Percentiles rank a stretch among this genome's conserved stretches.
phyloP scores from a whole-genome alignment of 1,139 yeast genomes.

The Keqinozyma sinolaborantium region DNA sequence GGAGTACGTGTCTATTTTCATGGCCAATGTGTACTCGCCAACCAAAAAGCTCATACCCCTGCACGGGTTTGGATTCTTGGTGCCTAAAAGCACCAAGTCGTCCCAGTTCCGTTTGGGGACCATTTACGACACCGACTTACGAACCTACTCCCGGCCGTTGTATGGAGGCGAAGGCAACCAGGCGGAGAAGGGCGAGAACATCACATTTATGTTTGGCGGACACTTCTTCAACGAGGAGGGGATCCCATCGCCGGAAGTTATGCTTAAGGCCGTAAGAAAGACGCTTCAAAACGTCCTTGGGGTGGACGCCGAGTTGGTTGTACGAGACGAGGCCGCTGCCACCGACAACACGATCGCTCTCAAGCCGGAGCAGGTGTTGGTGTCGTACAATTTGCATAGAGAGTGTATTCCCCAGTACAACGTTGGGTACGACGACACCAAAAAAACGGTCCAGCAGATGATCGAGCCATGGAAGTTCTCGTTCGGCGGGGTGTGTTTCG shows the following conservation, averaged over 20 bases:
- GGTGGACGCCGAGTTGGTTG: slow-evolving; percentile 23
- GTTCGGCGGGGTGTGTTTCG: slow-evolving; percentile 80
- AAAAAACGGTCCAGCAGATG: slow-evolving; percentile 27
- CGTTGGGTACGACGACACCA: slow-evolving; percentile 62
- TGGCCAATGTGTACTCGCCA: slow-evolving; percentile 54
- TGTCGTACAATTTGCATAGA: slow-evolving; percentile 32
- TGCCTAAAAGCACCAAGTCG: slow-evolving; percentile 58
- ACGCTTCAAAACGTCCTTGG: slow-evolving; percentile 50
- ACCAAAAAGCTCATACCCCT: slow-evolving; percentile 35
- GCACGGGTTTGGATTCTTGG: slow-evolving; percentile 83
- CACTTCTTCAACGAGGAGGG: slow-evolving; percentile 41
- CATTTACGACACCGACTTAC: slow-evolving; percentile 85
- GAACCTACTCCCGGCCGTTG: slow-evolving; percentile 35
- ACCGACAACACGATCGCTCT: slow-evolving; percentile 20
- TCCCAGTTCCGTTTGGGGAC: slow-evolving; percentile 73
- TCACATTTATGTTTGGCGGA: slow-evolving; percentile 93
- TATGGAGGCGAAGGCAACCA: slow-evolving; percentile 3
- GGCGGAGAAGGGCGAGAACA: slow-evolving; percentile 33
- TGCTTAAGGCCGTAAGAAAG: slow-evolving; percentile 40
- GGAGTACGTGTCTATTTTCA: slow-evolving; percentile 51
- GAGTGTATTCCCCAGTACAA: slow-evolving; percentile 80
- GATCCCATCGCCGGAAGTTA: slow-evolving; percentile 44
- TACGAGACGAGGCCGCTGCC: slow-evolving; percentile 22
- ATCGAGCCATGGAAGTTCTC: slow-evolving; percentile 40
- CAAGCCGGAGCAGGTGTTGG: slow-evolving; percentile 26